Evolutionary conservation across 495 filamentous ascomycete species (phyloP), one percentile per base, ranked within the genome.

Genomic region (Pseudoneurospora amorphoporcata): DNA sequence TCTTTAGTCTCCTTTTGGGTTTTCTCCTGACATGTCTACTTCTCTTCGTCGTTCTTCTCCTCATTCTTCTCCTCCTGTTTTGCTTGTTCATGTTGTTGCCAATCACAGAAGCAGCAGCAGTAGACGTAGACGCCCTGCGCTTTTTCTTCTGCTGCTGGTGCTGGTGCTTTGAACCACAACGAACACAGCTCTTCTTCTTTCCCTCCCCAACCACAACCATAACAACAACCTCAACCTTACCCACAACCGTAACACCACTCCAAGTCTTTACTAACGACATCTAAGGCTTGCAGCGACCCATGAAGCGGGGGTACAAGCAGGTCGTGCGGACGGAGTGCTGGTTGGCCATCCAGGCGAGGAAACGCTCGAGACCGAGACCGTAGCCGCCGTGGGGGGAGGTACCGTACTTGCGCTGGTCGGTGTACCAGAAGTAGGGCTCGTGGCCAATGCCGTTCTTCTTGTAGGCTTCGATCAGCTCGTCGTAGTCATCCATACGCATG

Each of bases 391-490:
- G 95, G 12, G 95, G 94, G 47, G 91, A 93, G 68, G 92, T 94
- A 70, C 95, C 95, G 79, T 98, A 99, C 93, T 97, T 97, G 77
- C 95, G 87, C 89, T 97, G 94, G 83, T 99, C 95, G 10, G 94
- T 98, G 85, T 97, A 99, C 95, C 95, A 99, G 87, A 97, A 99
- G 83, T 99, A 99, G 16, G 92, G 90, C 79, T 88, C 88, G 38
- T 92, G 89, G 69, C 90, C 89, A 78, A 99, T 97, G 68, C 90
- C 92, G 80, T 97, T 91, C 73, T 92, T 88, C 83, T 92, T 88
- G 82, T 96, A 98, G 6, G 92, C 95, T 58, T 84, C 89, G 84
- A 98, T 91, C 76, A 98, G 81, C 84, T 98, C 94, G n/a, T 96
- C 90, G 76, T 94, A 93, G 75, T 92, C 88, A 72, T 94, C 88